Conservation (phyloP, 257 asterid genomes). For the Scutellaria baicalensis region DNA sequence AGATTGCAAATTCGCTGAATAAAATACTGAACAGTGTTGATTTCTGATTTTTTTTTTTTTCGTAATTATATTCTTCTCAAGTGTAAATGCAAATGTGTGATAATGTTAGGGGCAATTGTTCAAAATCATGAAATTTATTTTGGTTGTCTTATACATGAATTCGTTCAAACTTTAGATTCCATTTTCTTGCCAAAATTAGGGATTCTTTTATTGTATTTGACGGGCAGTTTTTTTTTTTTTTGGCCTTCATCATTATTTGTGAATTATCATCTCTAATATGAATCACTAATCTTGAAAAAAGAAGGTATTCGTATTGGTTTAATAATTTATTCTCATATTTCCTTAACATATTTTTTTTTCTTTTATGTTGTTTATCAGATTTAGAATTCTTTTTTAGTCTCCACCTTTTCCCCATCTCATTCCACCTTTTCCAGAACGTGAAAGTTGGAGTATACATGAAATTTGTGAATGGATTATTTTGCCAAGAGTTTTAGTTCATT, state of each 20-base stretch:
- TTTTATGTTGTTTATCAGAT: background rate
- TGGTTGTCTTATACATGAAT: background rate
- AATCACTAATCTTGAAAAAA: background rate
- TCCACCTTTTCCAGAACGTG: background rate
- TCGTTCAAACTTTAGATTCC: background rate
- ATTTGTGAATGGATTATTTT: background rate
- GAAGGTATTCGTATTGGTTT: background rate
- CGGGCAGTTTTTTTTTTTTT: background rate
- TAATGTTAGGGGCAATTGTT: background rate
- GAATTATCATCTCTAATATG: background rate
- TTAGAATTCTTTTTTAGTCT: background rate
- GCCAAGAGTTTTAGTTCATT: background rate
- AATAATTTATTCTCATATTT: background rate
- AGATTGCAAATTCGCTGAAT: background rate
- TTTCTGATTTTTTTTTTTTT: background rate
- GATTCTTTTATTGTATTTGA: background rate
- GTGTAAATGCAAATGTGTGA: background rate
- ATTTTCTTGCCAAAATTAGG: background rate
- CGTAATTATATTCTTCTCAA: background rate
- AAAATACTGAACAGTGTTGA: background rate
- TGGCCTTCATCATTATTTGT: background rate
- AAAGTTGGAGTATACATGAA: background rate
- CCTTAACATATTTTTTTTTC: background rate
- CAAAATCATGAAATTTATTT: background rate
- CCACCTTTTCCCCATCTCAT: background rate